Conservation (phyloP, 768 basidiomycete genomes). For the Hemileccinum impolitum region DNA sequence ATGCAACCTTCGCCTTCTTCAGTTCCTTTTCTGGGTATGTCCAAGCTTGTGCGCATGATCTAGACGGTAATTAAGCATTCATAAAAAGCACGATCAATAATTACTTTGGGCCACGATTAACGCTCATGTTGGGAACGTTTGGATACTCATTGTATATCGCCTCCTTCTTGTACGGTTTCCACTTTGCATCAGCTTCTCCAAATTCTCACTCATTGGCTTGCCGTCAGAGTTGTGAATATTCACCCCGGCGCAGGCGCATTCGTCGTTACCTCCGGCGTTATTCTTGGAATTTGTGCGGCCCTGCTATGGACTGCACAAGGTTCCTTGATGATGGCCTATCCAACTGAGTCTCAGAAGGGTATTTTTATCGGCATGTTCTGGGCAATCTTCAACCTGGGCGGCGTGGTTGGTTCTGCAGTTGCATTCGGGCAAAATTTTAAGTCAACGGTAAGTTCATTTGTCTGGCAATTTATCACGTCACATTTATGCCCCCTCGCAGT, state of each 20-base stretch:
- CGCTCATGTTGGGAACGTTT: conserved; percentile 47
- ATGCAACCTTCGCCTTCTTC: conserved; percentile 57
- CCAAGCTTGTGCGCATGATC: no score
- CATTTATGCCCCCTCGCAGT: conserved; percentile 11
- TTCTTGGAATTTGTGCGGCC: conserved; percentile 51
- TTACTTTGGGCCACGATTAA: conserved; percentile 48
- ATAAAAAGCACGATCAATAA: conserved; percentile 68
- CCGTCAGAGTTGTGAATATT: conserved; percentile 41
- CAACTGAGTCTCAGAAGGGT: conserved; percentile 55
- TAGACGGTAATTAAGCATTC: no score
- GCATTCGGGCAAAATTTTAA: conserved; percentile 70
- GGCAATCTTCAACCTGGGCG: conserved; percentile 77
- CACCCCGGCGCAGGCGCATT: conserved; percentile 42
- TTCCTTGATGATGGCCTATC: conserved; percentile 53
- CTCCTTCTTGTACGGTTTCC: conserved; percentile 37
- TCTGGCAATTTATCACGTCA: background rate
- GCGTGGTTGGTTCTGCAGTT: conserved; percentile 74
- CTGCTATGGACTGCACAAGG: conserved; percentile 55
- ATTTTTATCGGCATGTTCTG: conserved; percentile 50
- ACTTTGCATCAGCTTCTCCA: background rate
- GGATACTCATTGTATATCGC: conserved; percentile 53
- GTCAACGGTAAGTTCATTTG: conserved; percentile 43
- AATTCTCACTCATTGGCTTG: background rate
- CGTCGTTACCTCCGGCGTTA: conserved; percentile 44
- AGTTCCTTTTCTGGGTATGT: conserved; percentile 70